phyloP scores from a whole-genome alignment of 139 green algal genomes.

The Chlamydomonas eustigma region DNA sequence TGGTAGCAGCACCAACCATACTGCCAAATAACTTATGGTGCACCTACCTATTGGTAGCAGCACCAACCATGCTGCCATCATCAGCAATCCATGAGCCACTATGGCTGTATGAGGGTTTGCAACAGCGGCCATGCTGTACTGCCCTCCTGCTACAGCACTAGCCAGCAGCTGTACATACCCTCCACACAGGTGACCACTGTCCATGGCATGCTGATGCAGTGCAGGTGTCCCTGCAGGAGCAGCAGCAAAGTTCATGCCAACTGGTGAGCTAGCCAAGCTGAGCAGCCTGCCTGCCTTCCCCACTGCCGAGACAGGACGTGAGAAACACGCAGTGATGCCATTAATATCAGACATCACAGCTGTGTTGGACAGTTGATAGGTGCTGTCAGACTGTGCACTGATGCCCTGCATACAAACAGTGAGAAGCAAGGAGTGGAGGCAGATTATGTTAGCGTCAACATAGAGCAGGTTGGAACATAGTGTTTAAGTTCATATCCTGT shows the following conservation, averaged over 20 bases:
- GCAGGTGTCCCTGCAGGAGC: background rate
- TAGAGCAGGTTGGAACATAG: no score
- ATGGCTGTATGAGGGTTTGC: background rate
- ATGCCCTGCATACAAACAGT: background rate
- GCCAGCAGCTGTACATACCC: background rate
- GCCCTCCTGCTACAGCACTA: background rate
- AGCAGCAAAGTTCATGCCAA: slow-evolving; percentile 10
- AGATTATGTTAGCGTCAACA: no score
- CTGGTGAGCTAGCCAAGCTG: background rate
- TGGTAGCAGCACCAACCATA: no score
- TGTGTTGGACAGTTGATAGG: background rate
- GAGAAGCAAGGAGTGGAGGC: no score
- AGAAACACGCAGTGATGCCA: slow-evolving; percentile 24
- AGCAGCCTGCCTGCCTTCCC: background rate
- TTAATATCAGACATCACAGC: background rate
- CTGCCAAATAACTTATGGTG: no score
- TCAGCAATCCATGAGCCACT: slow-evolving; percentile 18
- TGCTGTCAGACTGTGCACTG: background rate
- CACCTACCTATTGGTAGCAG: slow-evolving; percentile 14
- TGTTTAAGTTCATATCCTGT: no score
- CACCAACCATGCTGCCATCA: slow-evolving; percentile 21
- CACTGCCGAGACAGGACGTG: background rate
- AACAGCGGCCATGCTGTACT: background rate
- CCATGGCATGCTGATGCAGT: background rate
- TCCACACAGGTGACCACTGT: background rate